These are phyloP conservation scores for Collybia sordida DNA, from an alignment of 768 basidiomycete genomes.

Conservation along the genomic window DNA sequence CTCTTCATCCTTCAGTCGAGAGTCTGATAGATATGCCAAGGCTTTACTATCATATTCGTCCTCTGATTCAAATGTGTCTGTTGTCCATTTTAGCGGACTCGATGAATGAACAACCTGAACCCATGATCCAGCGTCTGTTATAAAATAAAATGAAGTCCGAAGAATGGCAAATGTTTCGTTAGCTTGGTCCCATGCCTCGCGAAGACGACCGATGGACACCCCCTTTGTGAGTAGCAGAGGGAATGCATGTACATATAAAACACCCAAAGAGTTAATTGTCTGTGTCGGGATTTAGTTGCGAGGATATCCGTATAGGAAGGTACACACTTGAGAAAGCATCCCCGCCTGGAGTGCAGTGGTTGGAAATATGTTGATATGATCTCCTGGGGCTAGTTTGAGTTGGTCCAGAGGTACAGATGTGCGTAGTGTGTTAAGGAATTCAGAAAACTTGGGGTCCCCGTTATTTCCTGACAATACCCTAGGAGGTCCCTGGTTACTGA, in stretches of 20 bases:
- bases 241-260: conserved; percentile 31
- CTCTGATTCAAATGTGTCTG: conserved; percentile 10
- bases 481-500: too few species aligned
- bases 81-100: conserved; percentile 19
- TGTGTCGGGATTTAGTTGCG: conserved; percentile 9
- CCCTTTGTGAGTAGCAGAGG: conserved; percentile 18
- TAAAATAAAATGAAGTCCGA: conserved; percentile 48
- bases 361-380: conserved; percentile 34
- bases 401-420: conserved; percentile 11
- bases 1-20: conserved; percentile 18
- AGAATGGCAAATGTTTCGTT: conserved; percentile 35
- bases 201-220: conserved; percentile 26
- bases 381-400: conserved; percentile 21
- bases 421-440: background rate
- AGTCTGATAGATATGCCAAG: conserved; percentile 14
- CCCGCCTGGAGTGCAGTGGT: conserved; percentile 46
- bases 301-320: background rate
- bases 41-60: conserved; percentile 18
- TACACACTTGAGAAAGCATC: conserved; percentile 46
- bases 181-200: conserved; percentile 34
- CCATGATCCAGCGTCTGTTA: conserved; percentile 31
- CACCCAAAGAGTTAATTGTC: conserved; percentile 28
- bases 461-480: too few species aligned
- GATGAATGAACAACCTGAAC: conserved; percentile 28
- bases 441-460: background rate